A percentile compares a stretch with the other conserved stretches of the same genome.
phyloP scores from a whole-genome alignment of 805 yeast species.

The Brettanomyces sp. region DNA sequence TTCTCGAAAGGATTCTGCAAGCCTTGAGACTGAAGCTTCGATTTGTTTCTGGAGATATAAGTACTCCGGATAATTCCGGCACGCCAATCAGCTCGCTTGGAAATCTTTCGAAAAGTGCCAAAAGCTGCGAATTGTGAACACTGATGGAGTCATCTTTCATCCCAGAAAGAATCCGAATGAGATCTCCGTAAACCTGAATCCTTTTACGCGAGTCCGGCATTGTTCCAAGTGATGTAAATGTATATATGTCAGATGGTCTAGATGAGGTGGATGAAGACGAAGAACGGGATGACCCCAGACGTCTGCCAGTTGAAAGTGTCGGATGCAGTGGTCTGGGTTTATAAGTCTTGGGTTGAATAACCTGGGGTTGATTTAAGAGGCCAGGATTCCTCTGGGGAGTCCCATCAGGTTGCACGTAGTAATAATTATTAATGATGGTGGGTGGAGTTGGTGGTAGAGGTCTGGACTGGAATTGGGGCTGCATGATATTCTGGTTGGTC shows the following conservation, averaged over 20 bases:
- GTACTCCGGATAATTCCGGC: slow-evolving; percentile 9
- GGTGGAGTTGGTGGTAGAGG: slow-evolving; percentile 4
- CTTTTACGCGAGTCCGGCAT: neutral
- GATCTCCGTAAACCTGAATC: slow-evolving; percentile 2
- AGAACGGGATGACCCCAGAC: slow-evolving; percentile 1
- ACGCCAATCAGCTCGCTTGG: slow-evolving; percentile 10
- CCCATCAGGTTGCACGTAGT: slow-evolving; percentile 10
- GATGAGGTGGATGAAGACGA: neutral
- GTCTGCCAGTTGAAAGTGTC: neutral
- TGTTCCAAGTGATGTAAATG: slow-evolving; percentile 11
- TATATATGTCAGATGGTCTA: slow-evolving; percentile 9
- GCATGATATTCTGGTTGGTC: slow-evolving; percentile 2
- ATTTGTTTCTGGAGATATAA: slow-evolving; percentile 17
- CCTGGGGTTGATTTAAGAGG: neutral
- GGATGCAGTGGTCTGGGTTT: neutral
- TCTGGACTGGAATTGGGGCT: neutral
- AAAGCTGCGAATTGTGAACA: slow-evolving; percentile 16
- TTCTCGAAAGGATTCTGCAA: slow-evolving; percentile 10
- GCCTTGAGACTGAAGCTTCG: slow-evolving; percentile 12
- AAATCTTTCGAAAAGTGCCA: slow-evolving; percentile 10
- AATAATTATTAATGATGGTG: slow-evolving; percentile 13
- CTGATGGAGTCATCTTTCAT: slow-evolving; percentile 11
- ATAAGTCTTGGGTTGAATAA: neutral
- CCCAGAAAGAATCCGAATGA: slow-evolving; percentile 8
- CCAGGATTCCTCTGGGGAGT: slow-evolving; percentile 1